Evolutionary conservation across 140 eudicot genomes (phyloP).

Genomic region (Flaveria floridana): DNA sequence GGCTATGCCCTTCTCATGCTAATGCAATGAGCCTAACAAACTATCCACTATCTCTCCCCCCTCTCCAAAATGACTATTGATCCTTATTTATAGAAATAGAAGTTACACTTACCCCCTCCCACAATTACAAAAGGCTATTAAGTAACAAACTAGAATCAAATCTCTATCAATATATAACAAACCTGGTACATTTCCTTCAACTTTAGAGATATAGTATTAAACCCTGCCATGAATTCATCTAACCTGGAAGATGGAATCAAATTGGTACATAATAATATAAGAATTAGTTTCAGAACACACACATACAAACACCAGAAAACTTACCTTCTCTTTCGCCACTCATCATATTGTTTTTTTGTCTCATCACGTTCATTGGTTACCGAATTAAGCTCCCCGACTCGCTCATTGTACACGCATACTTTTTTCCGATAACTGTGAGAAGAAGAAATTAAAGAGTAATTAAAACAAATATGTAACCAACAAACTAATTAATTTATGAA

Average conservation of each 20-base stretch:
- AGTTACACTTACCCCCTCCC: no score
- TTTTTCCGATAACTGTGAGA: constrained; percentile 67
- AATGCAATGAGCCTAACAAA: no score
- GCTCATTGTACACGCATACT: constrained; percentile 66
- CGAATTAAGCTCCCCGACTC: constrained; percentile 78
- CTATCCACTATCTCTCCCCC: no score
- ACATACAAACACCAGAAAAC: constrained; percentile 16
- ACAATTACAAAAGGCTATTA: no score
- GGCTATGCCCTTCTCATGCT: no score
- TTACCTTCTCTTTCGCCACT: constrained; percentile 91
- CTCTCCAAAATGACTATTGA: no score
- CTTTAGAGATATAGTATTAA: constrained; percentile 83
- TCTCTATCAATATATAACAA: neutral
- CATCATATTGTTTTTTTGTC: constrained; percentile 80
- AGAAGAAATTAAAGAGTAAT: neutral
- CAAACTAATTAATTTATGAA: neutral
- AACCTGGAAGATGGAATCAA: constrained; percentile 55
- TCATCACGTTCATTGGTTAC: constrained; percentile 85
- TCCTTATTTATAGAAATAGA: no score
- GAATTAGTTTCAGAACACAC: neutral
- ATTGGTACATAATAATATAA: neutral
- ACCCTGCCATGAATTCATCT: constrained; percentile 99
- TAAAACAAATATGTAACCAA: constrained; percentile 7
- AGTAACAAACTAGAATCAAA: no score
- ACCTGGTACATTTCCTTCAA: constrained; percentile 99